Base-by-base conservation (phyloP, 2,329 filamentous ascomycete genomes). In the Trichoderma cornu-damae region DNA sequence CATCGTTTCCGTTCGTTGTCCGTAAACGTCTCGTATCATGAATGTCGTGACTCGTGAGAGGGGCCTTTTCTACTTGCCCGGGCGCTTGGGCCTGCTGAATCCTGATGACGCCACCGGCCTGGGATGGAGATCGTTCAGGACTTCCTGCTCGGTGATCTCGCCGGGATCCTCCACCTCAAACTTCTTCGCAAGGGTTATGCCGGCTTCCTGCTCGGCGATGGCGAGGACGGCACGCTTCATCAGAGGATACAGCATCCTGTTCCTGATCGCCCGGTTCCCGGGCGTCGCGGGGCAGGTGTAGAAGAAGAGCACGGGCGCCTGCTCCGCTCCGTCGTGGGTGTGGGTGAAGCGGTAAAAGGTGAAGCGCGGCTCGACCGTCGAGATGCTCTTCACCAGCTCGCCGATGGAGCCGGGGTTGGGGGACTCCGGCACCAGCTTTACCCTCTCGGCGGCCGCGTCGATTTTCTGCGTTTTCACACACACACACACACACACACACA, bases 221-320 rank as follows among this genome's bases (percentile, higher is more conserved):
- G 76, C 73, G 28, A 91, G 75, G 3, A 89, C 87, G 22, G 83
- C 81, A 9, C 82, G 77, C 72, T 85, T 86, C 76, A 85, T 86
- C 24, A 86, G 75, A 32, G 89, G 88, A 69, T 94, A 94, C 67
- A 94, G 73, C 90, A 95, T 95, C 62, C 89, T 80, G 73, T 88
- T 87, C 75, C 90, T 92, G 75, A 94, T 88, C 52, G 81, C 76
- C 73, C 85, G 89, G 52, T 79, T 83, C 26, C 77, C 81, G 0
- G 81, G 74, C 4, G 86, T 79, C 6, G 80, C 75, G 0, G 90
- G 90, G 70, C 88, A 91, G 5, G 89, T 93, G 74, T 91, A 93
- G 68, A 94, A 84, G 75, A 94, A 94, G 5, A 93, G 77, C 47
- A 93, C 75, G 2, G 85, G 83, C 56, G 77, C 79, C 52, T 77